Percentiles rank a stretch among this genome's conserved stretches.
phyloP scores from a whole-genome alignment of 768 basidiomycete species.

The Calvatia gigantea region DNA sequence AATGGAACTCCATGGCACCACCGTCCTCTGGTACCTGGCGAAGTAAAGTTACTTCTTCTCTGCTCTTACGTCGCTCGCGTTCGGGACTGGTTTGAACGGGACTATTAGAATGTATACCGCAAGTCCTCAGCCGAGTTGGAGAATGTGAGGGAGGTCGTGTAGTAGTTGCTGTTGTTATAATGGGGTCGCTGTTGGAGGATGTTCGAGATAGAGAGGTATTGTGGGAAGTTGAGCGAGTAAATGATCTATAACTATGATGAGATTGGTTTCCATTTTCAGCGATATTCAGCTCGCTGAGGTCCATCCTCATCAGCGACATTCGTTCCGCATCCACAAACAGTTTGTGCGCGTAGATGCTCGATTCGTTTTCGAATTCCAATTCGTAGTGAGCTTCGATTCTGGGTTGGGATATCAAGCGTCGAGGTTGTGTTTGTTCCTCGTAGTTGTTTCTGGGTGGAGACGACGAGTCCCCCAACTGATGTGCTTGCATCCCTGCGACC shows the following conservation, averaged over 20 bases:
- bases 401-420: too few species aligned
- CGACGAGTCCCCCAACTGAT: not conserved
- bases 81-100: conserved; percentile 1
- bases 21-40: conserved; percentile 37
- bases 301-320: not conserved
- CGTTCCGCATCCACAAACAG: not conserved
- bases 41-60: conserved; percentile 21
- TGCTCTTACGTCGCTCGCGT: conserved; percentile 10
- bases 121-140: too few species aligned
- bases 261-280: conserved; percentile 1
- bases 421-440: not conserved
- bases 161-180: not conserved
- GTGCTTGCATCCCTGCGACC: not conserved
- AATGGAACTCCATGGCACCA: conserved; percentile 17
- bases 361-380: conserved; percentile 3
- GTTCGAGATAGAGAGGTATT: not conserved
- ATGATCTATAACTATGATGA: not conserved
- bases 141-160: not conserved
- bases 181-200: not conserved
- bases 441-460: not conserved
- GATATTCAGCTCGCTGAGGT: not conserved
- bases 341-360: not conserved
- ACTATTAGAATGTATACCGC: not conserved
- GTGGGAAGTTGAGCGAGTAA: conserved; percentile 1
- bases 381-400: not conserved